Evolutionary conservation across 73 alveolate species (phyloP).

Genomic region (Effrenium voratum): DNA sequence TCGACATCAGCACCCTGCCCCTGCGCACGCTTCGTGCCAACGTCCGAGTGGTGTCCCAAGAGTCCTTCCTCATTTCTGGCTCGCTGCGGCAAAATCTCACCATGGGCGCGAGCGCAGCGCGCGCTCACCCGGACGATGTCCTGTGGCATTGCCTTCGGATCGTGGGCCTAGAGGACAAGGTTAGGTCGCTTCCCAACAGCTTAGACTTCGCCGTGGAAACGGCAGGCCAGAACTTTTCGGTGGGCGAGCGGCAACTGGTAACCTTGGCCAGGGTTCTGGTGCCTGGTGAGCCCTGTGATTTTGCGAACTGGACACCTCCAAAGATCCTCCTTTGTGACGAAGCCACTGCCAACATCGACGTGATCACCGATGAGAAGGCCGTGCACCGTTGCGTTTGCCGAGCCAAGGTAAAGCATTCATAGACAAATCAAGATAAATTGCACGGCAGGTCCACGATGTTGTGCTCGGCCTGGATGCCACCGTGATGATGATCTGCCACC

Average conservation of each 20-base stretch:
- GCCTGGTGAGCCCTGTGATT: slow-evolving; percentile 44
- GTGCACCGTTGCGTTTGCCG: neutral
- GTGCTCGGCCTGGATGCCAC: slow-evolving; percentile 75
- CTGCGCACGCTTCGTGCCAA: slow-evolving; percentile 49
- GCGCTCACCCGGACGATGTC: slow-evolving; percentile 16
- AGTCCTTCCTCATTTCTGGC: slow-evolving; percentile 67
- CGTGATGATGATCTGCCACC: slow-evolving; percentile 89
- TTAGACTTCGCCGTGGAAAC: slow-evolving; percentile 4
- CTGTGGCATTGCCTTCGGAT: slow-evolving; percentile 70
- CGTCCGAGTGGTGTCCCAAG: slow-evolving; percentile 80
- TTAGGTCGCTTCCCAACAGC: neutral
- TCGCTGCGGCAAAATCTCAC: slow-evolving; percentile 67
- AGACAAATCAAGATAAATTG: neutral
- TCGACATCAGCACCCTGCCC: slow-evolving; percentile 75
- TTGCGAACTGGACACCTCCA: slow-evolving; percentile 54
- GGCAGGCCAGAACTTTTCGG: slow-evolving; percentile 90
- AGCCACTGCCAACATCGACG: slow-evolving; percentile 94
- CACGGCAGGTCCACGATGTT: slow-evolving; percentile 62
- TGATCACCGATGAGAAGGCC: slow-evolving; percentile 82
- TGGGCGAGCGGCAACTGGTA: slow-evolving; percentile 91
- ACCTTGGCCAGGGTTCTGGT: slow-evolving; percentile 79
- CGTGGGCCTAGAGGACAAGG: slow-evolving; percentile 73
- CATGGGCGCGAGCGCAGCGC: slow-evolving; percentile 6
- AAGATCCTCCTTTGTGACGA: slow-evolving; percentile 71
- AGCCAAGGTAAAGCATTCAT: neutral